These are phyloP conservation scores for Lepraria neglecta DNA, from an alignment of 495 filamentous ascomycete species.

Conservation along the genomic window DNA sequence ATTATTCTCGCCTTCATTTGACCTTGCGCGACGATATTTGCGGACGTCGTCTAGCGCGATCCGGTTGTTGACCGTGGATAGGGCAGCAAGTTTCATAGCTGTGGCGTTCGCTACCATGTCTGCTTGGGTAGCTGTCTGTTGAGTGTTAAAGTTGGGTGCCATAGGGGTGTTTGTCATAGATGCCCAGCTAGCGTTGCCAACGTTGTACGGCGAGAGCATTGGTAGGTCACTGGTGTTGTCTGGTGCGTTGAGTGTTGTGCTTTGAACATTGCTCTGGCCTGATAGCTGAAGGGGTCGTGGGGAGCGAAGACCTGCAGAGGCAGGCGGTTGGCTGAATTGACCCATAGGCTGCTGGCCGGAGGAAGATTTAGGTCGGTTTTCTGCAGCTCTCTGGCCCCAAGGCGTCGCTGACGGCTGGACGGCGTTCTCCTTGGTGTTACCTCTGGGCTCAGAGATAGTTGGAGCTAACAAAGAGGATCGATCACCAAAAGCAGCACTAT, in stretches of 20 bases:
- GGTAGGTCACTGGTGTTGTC: conserved; percentile 69
- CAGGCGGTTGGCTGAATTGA: conserved; percentile 83
- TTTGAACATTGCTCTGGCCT: conserved; percentile 69
- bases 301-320: conserved; percentile 74
- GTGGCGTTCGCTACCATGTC: conserved; percentile 99
- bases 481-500: conserved; percentile 78
- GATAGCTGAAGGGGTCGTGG: conserved; percentile 61
- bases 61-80: conserved; percentile 96
- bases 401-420: conserved; percentile 65
- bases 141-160: conserved; percentile 69
- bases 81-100: conserved; percentile 94
- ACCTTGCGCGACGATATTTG: conserved; percentile 86
- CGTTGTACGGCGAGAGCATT: conserved; percentile 80
- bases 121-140: conserved; percentile 62
- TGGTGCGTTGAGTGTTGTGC: conserved; percentile 66
- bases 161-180: conserved; percentile 98
- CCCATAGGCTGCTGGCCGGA: conserved; percentile 90
- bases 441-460: conserved; percentile 63
- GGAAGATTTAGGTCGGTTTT: conserved; percentile 80
- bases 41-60: conserved; percentile 94
- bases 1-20: conserved; percentile 68
- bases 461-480: conserved; percentile 74
- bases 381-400: conserved; percentile 58
- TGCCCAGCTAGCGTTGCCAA: conserved; percentile 87
- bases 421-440: conserved; percentile 47